Evolutionary conservation across 805 yeast species (phyloP), one percentile per base, ranked within the genome.

Genomic region (Teunomyces aglyptinius): DNA sequence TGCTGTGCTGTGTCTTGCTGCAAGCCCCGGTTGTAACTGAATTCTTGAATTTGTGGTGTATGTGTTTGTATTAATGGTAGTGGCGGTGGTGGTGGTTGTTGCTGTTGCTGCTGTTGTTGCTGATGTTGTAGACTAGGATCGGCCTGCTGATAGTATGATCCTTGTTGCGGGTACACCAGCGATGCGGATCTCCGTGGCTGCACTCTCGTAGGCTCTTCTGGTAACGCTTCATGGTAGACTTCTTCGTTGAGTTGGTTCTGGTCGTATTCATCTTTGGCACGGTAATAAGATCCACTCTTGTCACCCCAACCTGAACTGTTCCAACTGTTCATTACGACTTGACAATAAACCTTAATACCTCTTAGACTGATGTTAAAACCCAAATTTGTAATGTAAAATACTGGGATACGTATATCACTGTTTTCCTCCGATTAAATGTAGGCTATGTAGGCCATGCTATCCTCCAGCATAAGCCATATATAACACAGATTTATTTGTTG

Each of bases 311-410:
- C 38, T 18, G 26, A n/a, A 31, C 36, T 35, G 8, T 41, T 41
- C 48, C 48, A 45, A 8, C 27, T 29, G 36, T 28, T 45, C 48
- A 45, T 45, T 29, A 29, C 19, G 15, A 20, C 12, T 16, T 11
- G 22, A 16, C n/a, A 34, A 19, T 18, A 19, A 34, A 34, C 15
- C 33, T 31, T 13, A 31, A 31, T 24, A 11, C 11, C 33, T 31
- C 16, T n/a, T 13, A 31, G 15, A 15, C 15, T 6, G 8, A 12
- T 31, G 5, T 13, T 15, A 15, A n/a, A 5, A 15, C 16, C 33
- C 5, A 31, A 13, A 31, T 6, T 13, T 31, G 7, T 18, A 24
- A 4, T 31, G 16, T 31, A 10, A 31, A 31, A 15, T 31, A 31
- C 18, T 13, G 6, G 10, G 33, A 3, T 13, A 12, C 6, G 16